These are phyloP conservation scores for Talaromyces albobiverticillius DNA, from an alignment of 2,329 filamentous ascomycete genomes.

Conservation along the genomic window DNA sequence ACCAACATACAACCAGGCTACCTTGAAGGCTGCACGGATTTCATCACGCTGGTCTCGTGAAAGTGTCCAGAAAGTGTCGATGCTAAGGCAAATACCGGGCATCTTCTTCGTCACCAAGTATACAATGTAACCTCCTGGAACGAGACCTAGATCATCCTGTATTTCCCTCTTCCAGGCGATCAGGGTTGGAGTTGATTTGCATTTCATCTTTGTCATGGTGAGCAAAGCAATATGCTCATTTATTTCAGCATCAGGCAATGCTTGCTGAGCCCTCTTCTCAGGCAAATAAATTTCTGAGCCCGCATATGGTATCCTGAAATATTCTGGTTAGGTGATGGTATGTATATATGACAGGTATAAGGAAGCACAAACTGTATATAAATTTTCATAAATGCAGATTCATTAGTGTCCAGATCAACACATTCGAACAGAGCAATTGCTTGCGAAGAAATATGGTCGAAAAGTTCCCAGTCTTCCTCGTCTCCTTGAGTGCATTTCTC, in stretches of 20 bases:
- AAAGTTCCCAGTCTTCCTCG: background rate
- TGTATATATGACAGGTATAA: no score
- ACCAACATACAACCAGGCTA: background rate
- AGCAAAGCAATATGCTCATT: no score
- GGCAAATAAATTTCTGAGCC: no score
- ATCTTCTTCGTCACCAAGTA: background rate
- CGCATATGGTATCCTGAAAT: no score
- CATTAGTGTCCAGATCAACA: background rate
- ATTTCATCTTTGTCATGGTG: background rate
- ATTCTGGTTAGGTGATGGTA: no score
- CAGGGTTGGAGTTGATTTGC: background rate
- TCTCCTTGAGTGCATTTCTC: background rate
- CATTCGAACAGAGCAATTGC: background rate
- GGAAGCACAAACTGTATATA: slow-evolving; percentile 1
- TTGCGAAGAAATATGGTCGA: background rate
- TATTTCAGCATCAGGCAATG: background rate
- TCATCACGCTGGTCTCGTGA: background rate
- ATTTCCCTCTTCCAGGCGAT: background rate
- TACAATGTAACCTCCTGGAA: background rate
- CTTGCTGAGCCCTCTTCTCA: background rate
- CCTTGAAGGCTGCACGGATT: background rate
- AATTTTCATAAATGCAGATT: slow-evolving; percentile 1
- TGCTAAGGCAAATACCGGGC: background rate
- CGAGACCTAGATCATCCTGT: background rate
- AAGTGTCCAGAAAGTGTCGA: background rate